Conservation (phyloP, 495 filamentous ascomycete genomes). For the Chaetomidium leptoderma region DNA sequence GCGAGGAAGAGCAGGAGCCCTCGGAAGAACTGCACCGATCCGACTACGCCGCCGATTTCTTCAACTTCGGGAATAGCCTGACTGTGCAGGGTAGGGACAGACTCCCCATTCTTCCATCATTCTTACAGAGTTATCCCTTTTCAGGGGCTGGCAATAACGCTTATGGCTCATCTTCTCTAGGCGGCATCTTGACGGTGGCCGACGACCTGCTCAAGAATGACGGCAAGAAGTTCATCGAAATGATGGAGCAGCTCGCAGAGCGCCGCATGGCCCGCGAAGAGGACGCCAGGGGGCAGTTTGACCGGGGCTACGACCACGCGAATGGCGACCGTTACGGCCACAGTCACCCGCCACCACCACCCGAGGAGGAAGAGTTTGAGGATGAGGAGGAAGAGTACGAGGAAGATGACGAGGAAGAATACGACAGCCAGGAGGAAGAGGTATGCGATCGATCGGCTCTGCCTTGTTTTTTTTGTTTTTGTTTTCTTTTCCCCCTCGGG, state of each 20-base stretch:
- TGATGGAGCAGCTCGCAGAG: constrained; percentile 99
- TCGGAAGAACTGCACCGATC: constrained; percentile 56
- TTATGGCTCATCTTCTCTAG: constrained; percentile 54
- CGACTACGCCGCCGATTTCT: constrained; percentile 75
- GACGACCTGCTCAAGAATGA: constrained; percentile 98
- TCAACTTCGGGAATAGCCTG: constrained; percentile 94
- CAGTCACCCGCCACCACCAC: constrained; percentile 52
- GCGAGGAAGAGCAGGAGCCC: constrained; percentile 54
- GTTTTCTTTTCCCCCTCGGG: not conserved
- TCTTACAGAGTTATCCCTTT: constrained; percentile 37
- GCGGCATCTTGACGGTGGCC: constrained; percentile 96
- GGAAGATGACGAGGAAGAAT: constrained; percentile 83
- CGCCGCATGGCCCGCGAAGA: constrained; percentile 94
- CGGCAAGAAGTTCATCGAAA: constrained; percentile 99
- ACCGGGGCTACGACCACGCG: constrained; percentile 56
- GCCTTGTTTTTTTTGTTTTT: too few species aligned
- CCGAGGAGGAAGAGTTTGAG: constrained; percentile 71
- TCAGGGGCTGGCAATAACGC: constrained; percentile 34
- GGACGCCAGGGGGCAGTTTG: constrained; percentile 70
- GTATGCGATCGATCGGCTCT: constrained; percentile 19
- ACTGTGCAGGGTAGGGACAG: constrained; percentile 82
- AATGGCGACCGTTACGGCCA: constrained; percentile 45
- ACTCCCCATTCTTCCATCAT: constrained; percentile 37
- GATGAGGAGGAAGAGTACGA: constrained; percentile 63
- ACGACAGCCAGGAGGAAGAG: constrained; percentile 85